These are phyloP conservation scores for Zymoseptoria brevis DNA, from an alignment of 2,329 filamentous ascomycete species.

Conservation along the genomic window DNA sequence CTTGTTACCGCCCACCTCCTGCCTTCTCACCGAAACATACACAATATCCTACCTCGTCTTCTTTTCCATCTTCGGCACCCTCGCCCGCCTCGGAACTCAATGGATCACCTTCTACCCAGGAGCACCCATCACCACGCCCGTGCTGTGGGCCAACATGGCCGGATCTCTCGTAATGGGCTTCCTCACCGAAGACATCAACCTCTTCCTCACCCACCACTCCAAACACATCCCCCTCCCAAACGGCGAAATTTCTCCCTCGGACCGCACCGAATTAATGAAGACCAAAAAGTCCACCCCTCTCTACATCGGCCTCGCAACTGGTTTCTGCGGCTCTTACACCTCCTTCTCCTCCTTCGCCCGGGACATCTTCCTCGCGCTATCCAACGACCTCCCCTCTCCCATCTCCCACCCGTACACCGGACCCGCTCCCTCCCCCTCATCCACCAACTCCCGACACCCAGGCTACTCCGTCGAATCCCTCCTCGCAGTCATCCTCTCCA, in stretches of 20 bases:
- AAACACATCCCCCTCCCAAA: constrained; percentile 31
- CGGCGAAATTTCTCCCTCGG: constrained; percentile 8
- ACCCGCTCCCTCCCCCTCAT: constrained; percentile 20
- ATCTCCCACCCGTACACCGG: constrained; percentile 32
- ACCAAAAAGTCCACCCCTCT: constrained; percentile 80
- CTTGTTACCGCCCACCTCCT: not conserved
- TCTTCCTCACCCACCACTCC: constrained; percentile 47
- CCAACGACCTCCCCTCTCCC: constrained; percentile 60
- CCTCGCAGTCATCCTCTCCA: constrained; percentile 64
- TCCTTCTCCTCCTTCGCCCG: constrained; percentile 82
- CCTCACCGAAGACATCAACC: constrained; percentile 64
- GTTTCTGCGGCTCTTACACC: constrained; percentile 83
- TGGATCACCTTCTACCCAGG: constrained; percentile 72
- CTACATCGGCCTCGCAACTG: constrained; percentile 78
- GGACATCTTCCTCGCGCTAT: constrained; percentile 69
- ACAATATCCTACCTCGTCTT: constrained; percentile 75
- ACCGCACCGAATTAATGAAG: constrained; percentile 33
- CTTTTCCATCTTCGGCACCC: constrained; percentile 76
- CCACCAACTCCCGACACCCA: constrained; percentile 47
- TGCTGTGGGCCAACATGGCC: constrained; percentile 80
- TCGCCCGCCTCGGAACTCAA: constrained; percentile 73
- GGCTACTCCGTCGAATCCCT: constrained; percentile 81
- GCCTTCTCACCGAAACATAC: constrained; percentile 39
- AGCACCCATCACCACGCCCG: constrained; percentile 63
- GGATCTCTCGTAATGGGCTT: constrained; percentile 82